Percentiles rank a stretch among this genome's conserved stretches.
Evolutionary conservation across 192 early-diverging fungal genomes (phyloP).

Genomic region (Entomortierella lignicola): DNA sequence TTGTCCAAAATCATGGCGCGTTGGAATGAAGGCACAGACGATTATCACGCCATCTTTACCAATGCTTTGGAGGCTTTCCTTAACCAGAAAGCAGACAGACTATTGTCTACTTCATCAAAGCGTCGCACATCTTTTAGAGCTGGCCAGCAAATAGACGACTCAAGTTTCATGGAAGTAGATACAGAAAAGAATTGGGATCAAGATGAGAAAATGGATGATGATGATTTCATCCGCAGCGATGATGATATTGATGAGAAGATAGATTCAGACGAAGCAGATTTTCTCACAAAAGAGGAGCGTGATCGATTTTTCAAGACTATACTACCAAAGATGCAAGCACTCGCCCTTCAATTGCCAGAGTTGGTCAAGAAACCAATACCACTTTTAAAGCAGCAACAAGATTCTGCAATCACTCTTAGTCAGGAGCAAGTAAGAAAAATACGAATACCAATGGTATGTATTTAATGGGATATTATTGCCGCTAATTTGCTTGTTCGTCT

Average conservation of each 20-base stretch:
- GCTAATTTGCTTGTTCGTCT: background rate
- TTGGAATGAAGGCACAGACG: constrained; percentile 20
- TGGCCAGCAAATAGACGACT: background rate
- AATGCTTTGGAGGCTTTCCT: constrained; percentile 30
- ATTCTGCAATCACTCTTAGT: constrained; percentile 26
- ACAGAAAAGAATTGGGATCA: background rate
- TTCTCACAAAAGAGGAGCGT: constrained; percentile 17
- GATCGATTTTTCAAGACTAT: constrained; percentile 26
- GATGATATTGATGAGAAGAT: background rate
- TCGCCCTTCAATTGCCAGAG: constrained; percentile 40
- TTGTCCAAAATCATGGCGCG: constrained; percentile 14
- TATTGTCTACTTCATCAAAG: background rate
- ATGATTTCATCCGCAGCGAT: background rate
- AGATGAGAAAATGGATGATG: constrained; percentile 1
- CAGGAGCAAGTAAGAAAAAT: constrained; percentile 39
- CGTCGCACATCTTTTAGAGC: too few relatives aligned
- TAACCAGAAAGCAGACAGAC: constrained; percentile 13
- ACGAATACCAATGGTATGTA: background rate
- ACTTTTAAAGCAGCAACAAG: constrained; percentile 13
- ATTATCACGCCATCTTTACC: background rate
- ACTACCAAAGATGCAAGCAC: constrained; percentile 32
- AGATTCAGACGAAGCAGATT: constrained; percentile 13
- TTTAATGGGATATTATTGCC: background rate
- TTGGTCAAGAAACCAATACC: constrained; percentile 44
- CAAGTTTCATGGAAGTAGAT: background rate